A percentile compares a stretch with the other conserved stretches of the same genome.
Evolutionary conservation across 169 alveolate species (phyloP).

Genomic region (Ichthyophthirius multifiliis): DNA sequence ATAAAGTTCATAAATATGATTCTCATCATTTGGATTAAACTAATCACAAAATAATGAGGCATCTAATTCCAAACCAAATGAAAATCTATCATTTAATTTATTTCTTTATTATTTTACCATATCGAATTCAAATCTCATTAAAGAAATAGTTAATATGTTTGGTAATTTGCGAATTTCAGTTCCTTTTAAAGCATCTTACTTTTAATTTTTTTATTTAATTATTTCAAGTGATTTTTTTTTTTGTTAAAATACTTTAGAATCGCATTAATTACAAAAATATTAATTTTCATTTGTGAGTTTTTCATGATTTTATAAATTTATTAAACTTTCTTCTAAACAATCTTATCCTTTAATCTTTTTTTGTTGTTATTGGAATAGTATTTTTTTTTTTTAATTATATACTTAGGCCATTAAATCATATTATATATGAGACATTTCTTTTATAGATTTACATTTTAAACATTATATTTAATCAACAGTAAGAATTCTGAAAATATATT

Average conservation of each 20-base stretch:
- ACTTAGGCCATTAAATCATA: conserved; percentile 51
- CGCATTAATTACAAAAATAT: conserved; percentile 71
- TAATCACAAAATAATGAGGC: conserved; percentile 46
- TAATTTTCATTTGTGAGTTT: conserved; percentile 49
- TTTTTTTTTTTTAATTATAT: background rate
- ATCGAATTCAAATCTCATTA: conserved; percentile 73
- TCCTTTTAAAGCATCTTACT: conserved; percentile 70
- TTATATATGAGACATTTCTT: conserved; percentile 59
- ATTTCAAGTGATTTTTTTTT: too few species aligned
- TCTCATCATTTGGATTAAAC: conserved; percentile 18
- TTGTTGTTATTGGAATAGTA: background rate
- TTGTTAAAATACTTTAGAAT: background rate
- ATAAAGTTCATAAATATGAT: conserved; percentile 70
- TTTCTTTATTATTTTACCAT: conserved; percentile 56
- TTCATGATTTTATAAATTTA: conserved; percentile 48
- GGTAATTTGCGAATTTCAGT: conserved; percentile 64
- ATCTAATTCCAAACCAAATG: conserved; percentile 72
- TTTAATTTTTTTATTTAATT: background rate
- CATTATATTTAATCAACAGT: conserved; percentile 56
- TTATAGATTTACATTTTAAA: conserved; percentile 46
- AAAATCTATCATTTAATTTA: conserved; percentile 69
- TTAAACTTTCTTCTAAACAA: conserved; percentile 56
- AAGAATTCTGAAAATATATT: background rate
- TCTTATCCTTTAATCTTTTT: conserved; percentile 47
- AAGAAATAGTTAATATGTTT: conserved; percentile 60